These are phyloP conservation scores for Lanmaoa pseudosensibilis DNA, from an alignment of 768 basidiomycete genomes.

Conservation along the genomic window DNA sequence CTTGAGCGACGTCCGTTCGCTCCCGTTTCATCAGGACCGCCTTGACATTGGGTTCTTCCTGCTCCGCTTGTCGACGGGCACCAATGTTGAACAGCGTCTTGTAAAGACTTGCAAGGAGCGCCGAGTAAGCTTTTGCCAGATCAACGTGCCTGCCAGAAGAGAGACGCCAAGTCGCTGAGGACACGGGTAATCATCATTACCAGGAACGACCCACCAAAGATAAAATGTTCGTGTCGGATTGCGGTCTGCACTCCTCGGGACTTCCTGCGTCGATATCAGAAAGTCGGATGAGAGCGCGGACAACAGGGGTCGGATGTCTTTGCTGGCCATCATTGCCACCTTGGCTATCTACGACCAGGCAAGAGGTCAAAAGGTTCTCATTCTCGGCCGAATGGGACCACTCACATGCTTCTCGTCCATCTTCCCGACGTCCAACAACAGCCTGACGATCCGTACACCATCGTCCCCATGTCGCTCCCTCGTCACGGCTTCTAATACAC, in stretches of 20 bases:
- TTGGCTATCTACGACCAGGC: constrained; percentile 75
- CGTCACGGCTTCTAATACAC: constrained; percentile 74
- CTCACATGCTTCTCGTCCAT: constrained; percentile 92
- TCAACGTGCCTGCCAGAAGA: constrained; percentile 76
- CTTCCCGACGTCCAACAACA: constrained; percentile 81
- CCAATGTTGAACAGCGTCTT: constrained; percentile 89
- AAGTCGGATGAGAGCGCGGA: constrained; percentile 77
- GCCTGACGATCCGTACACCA: constrained; percentile 77
- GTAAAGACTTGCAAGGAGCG: constrained; percentile 76
- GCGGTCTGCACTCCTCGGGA: constrained; percentile 87
- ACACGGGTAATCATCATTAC: not conserved
- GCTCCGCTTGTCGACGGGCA: constrained; percentile 69
- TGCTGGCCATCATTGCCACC: constrained; percentile 87
- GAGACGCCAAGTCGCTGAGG: not conserved
- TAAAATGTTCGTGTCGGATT: constrained; percentile 88
- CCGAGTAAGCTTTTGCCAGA: constrained; percentile 75
- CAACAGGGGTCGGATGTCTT: constrained; percentile 80
- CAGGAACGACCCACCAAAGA: constrained; percentile 63
- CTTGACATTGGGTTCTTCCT: constrained; percentile 60
- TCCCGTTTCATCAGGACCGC: constrained; percentile 80
- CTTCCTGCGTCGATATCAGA: constrained; percentile 88
- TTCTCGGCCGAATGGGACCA: not conserved
- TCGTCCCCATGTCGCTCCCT: constrained; percentile 81
- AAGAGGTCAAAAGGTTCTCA: not conserved
- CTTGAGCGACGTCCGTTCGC: constrained; percentile 80